These are phyloP conservation scores for Wallacemonas sp. DNA, from an alignment of 208 protist genomes.

Conservation along the genomic window DNA sequence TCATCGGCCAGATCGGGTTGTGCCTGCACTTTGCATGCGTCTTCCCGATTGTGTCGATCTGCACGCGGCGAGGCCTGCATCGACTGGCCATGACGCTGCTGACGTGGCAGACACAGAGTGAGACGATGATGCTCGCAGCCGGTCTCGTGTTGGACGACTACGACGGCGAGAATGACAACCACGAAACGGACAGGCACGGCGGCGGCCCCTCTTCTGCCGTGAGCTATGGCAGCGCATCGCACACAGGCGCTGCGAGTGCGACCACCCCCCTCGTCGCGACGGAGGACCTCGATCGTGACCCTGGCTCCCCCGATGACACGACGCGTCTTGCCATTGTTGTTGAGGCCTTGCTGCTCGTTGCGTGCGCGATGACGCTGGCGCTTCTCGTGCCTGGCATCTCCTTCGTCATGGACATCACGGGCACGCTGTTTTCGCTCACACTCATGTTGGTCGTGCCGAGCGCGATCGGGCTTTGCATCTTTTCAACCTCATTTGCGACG, in stretches of 20 bases:
- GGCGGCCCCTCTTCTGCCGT: neutral
- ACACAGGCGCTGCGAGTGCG: too few relatives aligned
- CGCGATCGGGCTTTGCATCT: constrained; percentile 53
- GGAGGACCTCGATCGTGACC: constrained; percentile 52
- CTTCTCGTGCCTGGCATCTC: constrained; percentile 58
- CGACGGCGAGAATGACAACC: neutral
- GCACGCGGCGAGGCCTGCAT: constrained; percentile 63
- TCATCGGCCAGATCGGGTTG: constrained; percentile 73
- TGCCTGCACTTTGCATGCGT: constrained; percentile 85
- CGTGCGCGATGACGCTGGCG: constrained; percentile 41
- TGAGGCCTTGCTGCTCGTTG: constrained; percentile 62
- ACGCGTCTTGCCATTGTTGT: constrained; percentile 65
- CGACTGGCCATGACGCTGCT: constrained; percentile 56
- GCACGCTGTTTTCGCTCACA: constrained; percentile 60
- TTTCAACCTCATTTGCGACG: constrained; percentile 30
- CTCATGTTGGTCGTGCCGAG: constrained; percentile 66
- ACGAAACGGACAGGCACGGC: neutral
- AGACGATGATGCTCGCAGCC: constrained; percentile 21
- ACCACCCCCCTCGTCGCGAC: neutral
- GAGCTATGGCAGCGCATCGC: too few relatives aligned
- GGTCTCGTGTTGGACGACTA: constrained; percentile 2
- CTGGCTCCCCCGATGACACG: constrained; percentile 68
- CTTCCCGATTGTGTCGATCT: constrained; percentile 79
- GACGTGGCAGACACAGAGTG: constrained; percentile 44
- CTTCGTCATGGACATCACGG: constrained; percentile 68